phyloP scores from a whole-genome alignment of 768 basidiomycete genomes.

The Lactarius indigo region DNA sequence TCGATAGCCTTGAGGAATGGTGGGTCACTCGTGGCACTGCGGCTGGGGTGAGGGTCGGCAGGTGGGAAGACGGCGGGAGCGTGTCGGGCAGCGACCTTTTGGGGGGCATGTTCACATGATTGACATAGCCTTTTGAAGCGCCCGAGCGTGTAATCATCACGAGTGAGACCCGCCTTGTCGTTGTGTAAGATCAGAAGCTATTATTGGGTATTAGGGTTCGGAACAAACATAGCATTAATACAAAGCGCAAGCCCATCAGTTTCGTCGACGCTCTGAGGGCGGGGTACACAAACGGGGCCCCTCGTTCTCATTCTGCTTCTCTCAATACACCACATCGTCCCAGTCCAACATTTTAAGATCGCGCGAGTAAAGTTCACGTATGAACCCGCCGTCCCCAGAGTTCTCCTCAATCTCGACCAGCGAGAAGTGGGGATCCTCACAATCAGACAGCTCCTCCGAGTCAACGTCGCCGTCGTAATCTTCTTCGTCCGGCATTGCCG shows the following conservation, averaged over 20 bases:
- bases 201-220: neutral
- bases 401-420: neutral
- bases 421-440: neutral
- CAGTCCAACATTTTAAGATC: neutral
- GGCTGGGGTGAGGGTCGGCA: constrained; percentile 12
- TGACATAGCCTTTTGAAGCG: neutral
- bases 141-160: neutral
- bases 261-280: neutral
- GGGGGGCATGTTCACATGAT: constrained; percentile 19
- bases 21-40: neutral
- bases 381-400: neutral
- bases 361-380: neutral
- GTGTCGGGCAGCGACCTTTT: constrained; percentile 17
- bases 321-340: neutral
- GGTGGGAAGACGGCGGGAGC: constrained; percentile 19
- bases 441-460: neutral
- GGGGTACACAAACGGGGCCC: neutral
- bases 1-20: neutral
- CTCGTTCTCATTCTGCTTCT: neutral
- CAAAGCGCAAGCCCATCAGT: neutral
- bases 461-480: neutral
- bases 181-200: too few species aligned
- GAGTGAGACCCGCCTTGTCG: neutral
- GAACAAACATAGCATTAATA: neutral
- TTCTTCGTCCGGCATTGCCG: too few species aligned